Percentiles rank a stretch among this genome's conserved stretches.
phyloP scores from a whole-genome alignment of 225 moss, liverwort and hornwort genomes.

The Pseudoscleropodium purum region DNA sequence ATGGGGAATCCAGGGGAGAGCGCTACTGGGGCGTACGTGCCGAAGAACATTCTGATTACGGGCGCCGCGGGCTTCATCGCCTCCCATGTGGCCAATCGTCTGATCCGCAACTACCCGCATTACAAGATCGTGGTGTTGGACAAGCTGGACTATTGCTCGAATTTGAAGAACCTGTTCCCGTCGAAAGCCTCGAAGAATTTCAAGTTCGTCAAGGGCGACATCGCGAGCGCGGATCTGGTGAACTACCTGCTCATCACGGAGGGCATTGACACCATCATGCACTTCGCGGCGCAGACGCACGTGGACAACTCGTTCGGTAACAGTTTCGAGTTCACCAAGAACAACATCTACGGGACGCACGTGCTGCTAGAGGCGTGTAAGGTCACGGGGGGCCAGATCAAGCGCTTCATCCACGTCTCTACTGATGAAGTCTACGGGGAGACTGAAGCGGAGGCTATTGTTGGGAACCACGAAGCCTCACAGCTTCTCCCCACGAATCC shows the following conservation, averaged over 20 bases:
- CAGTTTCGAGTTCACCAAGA: constrained; percentile 46
- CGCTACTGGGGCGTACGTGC: constrained; percentile 9
- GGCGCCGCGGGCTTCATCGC: constrained; percentile 47
- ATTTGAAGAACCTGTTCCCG: constrained; percentile 34
- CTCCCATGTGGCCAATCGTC: constrained; percentile 33
- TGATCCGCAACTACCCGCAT: constrained; percentile 33
- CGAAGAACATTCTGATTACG: constrained; percentile 39
- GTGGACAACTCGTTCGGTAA: constrained; percentile 46
- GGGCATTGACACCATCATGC: constrained; percentile 43
- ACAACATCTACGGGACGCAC: constrained; percentile 41
- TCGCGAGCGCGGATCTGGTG: constrained; percentile 42
- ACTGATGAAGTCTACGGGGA: constrained; percentile 46
- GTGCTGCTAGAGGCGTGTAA: constrained; percentile 42
- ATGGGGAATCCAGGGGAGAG: not conserved
- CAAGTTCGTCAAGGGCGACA: constrained; percentile 41
- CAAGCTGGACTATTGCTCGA: constrained; percentile 46
- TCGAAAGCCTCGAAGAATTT: constrained; percentile 36
- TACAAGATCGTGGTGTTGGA: constrained; percentile 51
- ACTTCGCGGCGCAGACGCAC: constrained; percentile 48
- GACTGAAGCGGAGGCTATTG: constrained; percentile 35
- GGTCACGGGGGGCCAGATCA: constrained; percentile 28
- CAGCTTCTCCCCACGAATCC: constrained; percentile 41
- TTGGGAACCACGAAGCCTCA: constrained; percentile 39
- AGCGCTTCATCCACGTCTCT: constrained; percentile 44
- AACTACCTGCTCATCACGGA: constrained; percentile 38